Evolutionary conservation across 768 basidiomycete species (phyloP), one percentile per base, ranked within the genome.

Genomic region (Ramaria sp.): DNA sequence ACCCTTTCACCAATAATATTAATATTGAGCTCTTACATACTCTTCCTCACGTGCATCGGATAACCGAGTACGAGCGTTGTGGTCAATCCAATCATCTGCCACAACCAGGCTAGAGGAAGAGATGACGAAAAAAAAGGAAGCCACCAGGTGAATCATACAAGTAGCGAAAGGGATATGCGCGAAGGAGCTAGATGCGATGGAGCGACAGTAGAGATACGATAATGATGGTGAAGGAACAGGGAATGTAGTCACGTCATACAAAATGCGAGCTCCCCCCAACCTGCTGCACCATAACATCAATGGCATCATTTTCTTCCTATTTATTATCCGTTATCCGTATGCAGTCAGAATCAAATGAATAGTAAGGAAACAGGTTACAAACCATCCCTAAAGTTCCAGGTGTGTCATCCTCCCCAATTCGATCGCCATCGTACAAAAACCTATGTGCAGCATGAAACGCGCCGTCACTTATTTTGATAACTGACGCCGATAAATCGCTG

Each of bases 241-340:
- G 48, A 2, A 34, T 34, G 20, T 20, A 34, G 2, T 12, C 28
- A 18, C 32, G 34, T 36, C 32, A 50, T 22, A 32, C 48, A 50
- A 20, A 20, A 50, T 22, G 48, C 44, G 36, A 36, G 18, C 43
- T 22, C 22, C 53, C 53, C 18, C 53, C 53, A 47, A 55, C 53
- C 18, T 55, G 92, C 73, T 95, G 91, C 57, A 95, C 87, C 85
- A 93, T 89, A 58, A 94, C 93, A 76, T 97, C 93, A 69, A 97
- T 92, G 6, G 90, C 83, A 66, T 97, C 93, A 43, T 67, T 67
- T 25, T 73, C 72, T 6, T 55, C 53, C 53, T 55, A 83, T 44
- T 53, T 57, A 51, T 28, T 45, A 22, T 25, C 60, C 13, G 20
- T 15, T 55, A 13, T 25, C 60, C 13, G 20, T 15, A 54, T 10